phyloP scores from a whole-genome alignment of 164 flowering plant genomes.

The Umbilicus rupestris region DNA sequence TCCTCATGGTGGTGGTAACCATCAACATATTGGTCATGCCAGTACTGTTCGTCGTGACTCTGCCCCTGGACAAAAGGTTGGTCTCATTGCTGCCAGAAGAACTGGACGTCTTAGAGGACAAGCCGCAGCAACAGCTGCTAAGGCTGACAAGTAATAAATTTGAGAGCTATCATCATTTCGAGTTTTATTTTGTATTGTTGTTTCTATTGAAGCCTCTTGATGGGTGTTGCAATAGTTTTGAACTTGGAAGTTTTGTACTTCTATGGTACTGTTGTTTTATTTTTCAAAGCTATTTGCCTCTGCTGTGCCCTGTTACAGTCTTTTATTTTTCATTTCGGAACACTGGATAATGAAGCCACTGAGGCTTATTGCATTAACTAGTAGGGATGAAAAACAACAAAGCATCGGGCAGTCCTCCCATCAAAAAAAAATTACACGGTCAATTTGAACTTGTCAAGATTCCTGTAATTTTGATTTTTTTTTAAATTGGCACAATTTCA shows the following conservation, averaged over 20 bases:
- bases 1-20: slow-evolving; percentile 65
- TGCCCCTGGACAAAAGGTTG: slow-evolving; percentile 60
- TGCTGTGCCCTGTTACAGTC: neutral
- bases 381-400: no score
- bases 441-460: no score
- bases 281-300: neutral
- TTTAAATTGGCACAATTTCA: no score
- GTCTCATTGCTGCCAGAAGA: slow-evolving; percentile 51
- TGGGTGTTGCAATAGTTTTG: neutral
- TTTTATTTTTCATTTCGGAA: no score
- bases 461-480: no score
- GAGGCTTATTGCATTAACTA: no score
- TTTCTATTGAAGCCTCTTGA: neutral
- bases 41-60: slow-evolving; percentile 51
- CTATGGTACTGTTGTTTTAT: neutral
- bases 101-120: slow-evolving; percentile 51
- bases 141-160: slow-evolving; percentile 13
- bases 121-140: slow-evolving; percentile 48
- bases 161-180: no score
- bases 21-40: slow-evolving; percentile 58
- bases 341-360: no score
- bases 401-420: no score
- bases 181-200: neutral
- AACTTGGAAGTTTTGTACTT: neutral
- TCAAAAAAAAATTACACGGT: no score